Evolutionary conservation across 345 rosid species (phyloP).

Genomic region (Mercurialis annua): DNA sequence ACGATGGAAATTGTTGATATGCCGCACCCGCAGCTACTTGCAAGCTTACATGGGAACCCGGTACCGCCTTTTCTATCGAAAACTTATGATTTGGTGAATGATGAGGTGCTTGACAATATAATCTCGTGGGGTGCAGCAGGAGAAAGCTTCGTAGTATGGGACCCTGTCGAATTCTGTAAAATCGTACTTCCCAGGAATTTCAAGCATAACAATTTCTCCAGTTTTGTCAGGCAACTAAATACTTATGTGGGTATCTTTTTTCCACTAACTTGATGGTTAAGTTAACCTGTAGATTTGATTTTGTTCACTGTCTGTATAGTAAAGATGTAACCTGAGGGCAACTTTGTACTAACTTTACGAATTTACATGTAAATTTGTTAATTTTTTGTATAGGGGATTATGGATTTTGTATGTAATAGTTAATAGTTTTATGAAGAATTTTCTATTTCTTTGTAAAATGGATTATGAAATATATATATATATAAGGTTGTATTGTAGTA

Average conservation of each 20-base stretch:
- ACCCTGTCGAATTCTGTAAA: conserved; percentile 25
- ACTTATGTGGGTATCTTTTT: conserved; percentile 45
- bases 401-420: too few relatives aligned
- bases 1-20: conserved; percentile 18
- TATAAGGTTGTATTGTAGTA: too few relatives aligned
- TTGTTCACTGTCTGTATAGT: conserved; percentile 30
- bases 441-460: neutral
- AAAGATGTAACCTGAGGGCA: conserved; percentile 22
- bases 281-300: conserved; percentile 4
- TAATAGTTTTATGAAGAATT: too few relatives aligned
- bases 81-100: conserved; percentile 30
- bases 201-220: conserved; percentile 38
- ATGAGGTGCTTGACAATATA: conserved; percentile 20
- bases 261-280: conserved; percentile 15
- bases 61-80: conserved; percentile 37
- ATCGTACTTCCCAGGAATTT: conserved; percentile 30
- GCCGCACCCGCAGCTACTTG: conserved; percentile 69
- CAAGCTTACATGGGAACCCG: conserved; percentile 53
- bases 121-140: conserved; percentile 26
- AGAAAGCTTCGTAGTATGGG: conserved; percentile 34
- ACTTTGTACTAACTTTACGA: neutral
- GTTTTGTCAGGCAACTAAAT: conserved; percentile 35
- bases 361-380: neutral
- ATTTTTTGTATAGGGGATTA: neutral
- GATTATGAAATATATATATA: conserved; percentile 13